Base-by-base conservation (phyloP, 2,329 filamentous ascomycete species). In the Curvularia lunata region DNA sequence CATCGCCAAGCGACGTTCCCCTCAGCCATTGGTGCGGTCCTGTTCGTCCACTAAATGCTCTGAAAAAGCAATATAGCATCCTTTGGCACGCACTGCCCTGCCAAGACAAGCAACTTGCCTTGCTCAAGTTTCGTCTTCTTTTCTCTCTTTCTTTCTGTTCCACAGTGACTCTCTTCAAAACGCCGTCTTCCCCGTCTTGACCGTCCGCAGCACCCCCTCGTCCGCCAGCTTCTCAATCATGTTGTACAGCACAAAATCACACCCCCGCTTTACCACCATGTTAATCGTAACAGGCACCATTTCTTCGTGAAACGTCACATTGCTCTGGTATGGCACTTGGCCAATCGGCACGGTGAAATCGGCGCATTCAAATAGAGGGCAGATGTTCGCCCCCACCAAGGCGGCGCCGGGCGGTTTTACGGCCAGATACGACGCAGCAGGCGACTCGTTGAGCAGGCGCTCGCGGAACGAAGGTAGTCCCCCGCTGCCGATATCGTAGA, bases 281-380 rank as follows among this genome's bases (percentile, higher is more conserved):
- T 75, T 77, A 2, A 80, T 74, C 10, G 78, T 78, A 6, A 81
- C 78, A 8, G 79, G 79, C 46, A 80, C 68, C 65, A 75, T 73
- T 66, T 81, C 79, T 50, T 72, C 65, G 34, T 73, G 69, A 32
- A 75, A 76, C 1, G 77, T 79, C 6, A 80, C 69, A 54, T 77
- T 75, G 56, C 75, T 78, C 19, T 52, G 56, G 56, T 80, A 80
- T 10, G 69, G 56, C 4, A 80, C 75, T 62, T 81, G 77, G 1
- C 79, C 79, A 48, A 81, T 77, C 12, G 79, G 79, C 16, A 81
- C 66, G 0, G 75, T 79, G 49, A 77, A 77, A 54, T 80, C 76
- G 1, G 77, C 77, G 46, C 75, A 76, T 9, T 75, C 77, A 60
- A 74, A 72, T 38, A 75, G 71, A 9, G 75, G 74, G 49, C 75